phyloP scores from a whole-genome alignment of 768 basidiomycete species.

The Panus rudis region DNA sequence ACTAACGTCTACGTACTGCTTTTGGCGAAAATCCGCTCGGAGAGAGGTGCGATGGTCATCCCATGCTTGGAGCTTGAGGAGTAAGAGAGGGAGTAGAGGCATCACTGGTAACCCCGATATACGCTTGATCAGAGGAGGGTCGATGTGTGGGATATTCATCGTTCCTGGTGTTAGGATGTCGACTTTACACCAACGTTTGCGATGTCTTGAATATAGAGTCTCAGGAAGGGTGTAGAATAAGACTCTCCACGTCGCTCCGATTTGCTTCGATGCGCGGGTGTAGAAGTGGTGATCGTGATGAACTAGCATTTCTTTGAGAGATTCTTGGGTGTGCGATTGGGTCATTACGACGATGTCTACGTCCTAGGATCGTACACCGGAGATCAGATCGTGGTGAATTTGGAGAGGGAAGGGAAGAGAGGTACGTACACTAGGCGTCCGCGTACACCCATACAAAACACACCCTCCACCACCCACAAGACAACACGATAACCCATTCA shows the following conservation, averaged over 20 bases:
- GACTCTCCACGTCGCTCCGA: slow-evolving; percentile 1
- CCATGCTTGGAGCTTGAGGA: slow-evolving; percentile 27
- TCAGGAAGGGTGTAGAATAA: background rate
- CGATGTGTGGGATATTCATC: slow-evolving; percentile 19
- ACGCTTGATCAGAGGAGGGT: background rate
- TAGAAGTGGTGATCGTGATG: slow-evolving; percentile 3
- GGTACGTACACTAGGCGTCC: slow-evolving; percentile 15
- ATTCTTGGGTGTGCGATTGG: slow-evolving; percentile 25
- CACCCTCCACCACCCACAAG: slow-evolving; percentile 19
- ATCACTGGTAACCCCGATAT: slow-evolving; percentile 16
- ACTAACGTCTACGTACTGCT: slow-evolving; percentile 31
- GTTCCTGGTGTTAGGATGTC: slow-evolving; percentile 22
- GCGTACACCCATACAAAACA: slow-evolving; percentile 13
- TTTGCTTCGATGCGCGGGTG: slow-evolving; percentile 6
- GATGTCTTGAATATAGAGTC: too few relatives aligned
- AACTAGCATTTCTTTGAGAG: slow-evolving; percentile 32
- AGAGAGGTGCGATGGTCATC: slow-evolving; percentile 22
- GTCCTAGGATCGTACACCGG: slow-evolving; percentile 31
- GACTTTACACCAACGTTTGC: too few relatives aligned
- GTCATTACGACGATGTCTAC: slow-evolving; percentile 40
- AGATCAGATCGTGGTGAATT: background rate
- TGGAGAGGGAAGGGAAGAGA: background rate
- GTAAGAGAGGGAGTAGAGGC: slow-evolving; percentile 22
- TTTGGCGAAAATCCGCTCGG: slow-evolving; percentile 25
- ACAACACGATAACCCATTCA: slow-evolving; percentile 12